Evolutionary conservation across 1,284 basidiomycete species (phyloP), one percentile per base, ranked within the genome.

Genomic region (Ceratobasidium sp.): DNA sequence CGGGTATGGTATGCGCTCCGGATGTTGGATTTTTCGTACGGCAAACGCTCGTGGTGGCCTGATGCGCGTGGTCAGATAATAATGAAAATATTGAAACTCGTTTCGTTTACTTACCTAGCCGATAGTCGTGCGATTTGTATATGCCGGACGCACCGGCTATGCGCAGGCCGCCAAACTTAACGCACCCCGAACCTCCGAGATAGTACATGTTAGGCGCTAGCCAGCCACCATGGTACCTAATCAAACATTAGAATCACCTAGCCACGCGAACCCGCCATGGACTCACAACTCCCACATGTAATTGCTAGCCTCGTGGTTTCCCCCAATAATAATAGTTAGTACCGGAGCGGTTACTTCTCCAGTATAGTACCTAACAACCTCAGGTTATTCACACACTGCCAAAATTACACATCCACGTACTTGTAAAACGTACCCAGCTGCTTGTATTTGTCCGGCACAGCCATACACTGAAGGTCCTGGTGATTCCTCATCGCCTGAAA

Each of bases 281-380:
- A 79, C 93, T 82, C 78, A 96, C 91, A 98, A 83, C 80, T 99
- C 98, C 92, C 94, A 96, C 84, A 99, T 87, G 80, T 98, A 98
- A 79, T 96, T 98, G 70, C 94, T 96, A 3, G 95, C 95, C 82
- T 99, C 97, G 80, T 99, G 97, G 80, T 99, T 99, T 5, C 98
- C 98, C 23, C 98, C 98, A 78, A 99, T 98, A 64, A 98, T 90
- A 38, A 99, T 85, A 0, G 98, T 99, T 78, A 98, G 83, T 6
- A 98, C 82, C 0, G 96, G 96, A 0, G 97, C 97, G 7, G 79
- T 83, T 77, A 87, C 90, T 78, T 91, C 85, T 1, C 95, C 95
- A 0, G 89, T 90, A 80, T 98, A 99, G 80, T 98, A 97, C 78
- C 91, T 91, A 69, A 54, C 47, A 46, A 26, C n/a, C 63, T 43